Evolutionary conservation across 768 basidiomycete species (phyloP).

Genomic region (Lentinula detonsa): DNA sequence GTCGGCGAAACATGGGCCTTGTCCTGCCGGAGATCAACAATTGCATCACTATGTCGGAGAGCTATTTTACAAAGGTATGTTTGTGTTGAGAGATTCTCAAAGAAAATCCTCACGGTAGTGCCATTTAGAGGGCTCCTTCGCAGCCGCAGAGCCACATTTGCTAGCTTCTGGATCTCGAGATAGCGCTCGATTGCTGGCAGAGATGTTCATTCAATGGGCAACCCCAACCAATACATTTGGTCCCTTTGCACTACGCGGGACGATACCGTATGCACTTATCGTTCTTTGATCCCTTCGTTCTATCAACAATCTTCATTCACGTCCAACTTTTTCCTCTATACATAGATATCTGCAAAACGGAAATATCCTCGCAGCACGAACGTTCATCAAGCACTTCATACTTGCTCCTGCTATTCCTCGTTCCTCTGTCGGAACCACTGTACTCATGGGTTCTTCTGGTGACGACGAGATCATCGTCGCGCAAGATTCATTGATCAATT

Average conservation of each 20-base stretch:
- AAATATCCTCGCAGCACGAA: constrained; percentile 87
- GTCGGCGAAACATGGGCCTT: constrained; percentile 73
- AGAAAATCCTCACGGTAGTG: not conserved
- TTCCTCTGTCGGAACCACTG: constrained; percentile 36
- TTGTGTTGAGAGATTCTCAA: not conserved
- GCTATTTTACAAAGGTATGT: constrained; percentile 73
- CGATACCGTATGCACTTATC: constrained; percentile 62
- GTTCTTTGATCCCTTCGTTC: not conserved
- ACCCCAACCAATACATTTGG: constrained; percentile 45
- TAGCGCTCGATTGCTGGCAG: constrained; percentile 78
- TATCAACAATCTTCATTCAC: not conserved
- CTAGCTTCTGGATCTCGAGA: constrained; percentile 85
- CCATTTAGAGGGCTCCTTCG: constrained; percentile 64
- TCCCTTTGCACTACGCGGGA: constrained; percentile 78
- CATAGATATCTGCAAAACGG: constrained; percentile 74
- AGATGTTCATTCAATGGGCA: constrained; percentile 83
- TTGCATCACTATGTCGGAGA: constrained; percentile 91
- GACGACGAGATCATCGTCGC: constrained; percentile 65
- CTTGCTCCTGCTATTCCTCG: constrained; percentile 44
- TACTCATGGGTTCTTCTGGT: constrained; percentile 44
- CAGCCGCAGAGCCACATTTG: constrained; percentile 74
- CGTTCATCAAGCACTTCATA: constrained; percentile 83
- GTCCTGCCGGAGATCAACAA: constrained; percentile 82
- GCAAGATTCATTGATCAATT: constrained; percentile 74
- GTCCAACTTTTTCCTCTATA: no score